Evolutionary conservation across 2,329 filamentous ascomycete genomes (phyloP), one percentile per base, ranked within the genome.

Genomic region (Ophiostoma himal-ulmi): DNA sequence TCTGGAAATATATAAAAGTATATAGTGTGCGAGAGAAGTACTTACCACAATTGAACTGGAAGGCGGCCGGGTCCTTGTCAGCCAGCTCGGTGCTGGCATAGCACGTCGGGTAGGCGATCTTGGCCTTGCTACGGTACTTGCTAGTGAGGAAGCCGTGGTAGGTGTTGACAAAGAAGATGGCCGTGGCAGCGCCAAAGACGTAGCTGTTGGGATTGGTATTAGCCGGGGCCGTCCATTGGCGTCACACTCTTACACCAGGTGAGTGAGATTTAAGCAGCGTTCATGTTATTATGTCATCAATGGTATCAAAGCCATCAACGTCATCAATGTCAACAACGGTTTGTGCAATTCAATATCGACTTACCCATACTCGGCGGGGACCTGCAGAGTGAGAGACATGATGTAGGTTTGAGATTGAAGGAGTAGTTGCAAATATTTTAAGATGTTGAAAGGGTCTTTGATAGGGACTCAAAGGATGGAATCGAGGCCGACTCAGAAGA

Each of bases 31-130:
- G 26, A 57, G 4, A 57, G 13, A 57, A 20, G 10, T 44, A 69
- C 71, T 22, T 77, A 83, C 83, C 85, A 80, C 87, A 89, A 82
- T 91, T 91, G 81, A 90, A 90, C 69, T 78, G 76, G 77, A 79
- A 84, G 62, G 83, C 86, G 67, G 82, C 82, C 66, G 81, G 80
- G 75, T 88, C 81, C 79, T 86, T 85, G 39, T 80, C 81, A 26
- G 85, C 85, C 64, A 83, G 79, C 74, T 88, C 85, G 52, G 82
- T 77, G 44, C 79, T 80, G 66, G 85, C 88, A 75, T 89, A 90
- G 62, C 84, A 75, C 69, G 80, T 82, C 36, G 88, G 88, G 75
- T 89, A 90, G 62, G 78, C 76, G 75, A 90, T 76, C 17, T 83
- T 82, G 74, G 84, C 83, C 30, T 79, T 78, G 75, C 82, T 86